These are phyloP conservation scores for Diplosphaera chodatii DNA, from an alignment of 139 green algal genomes.

Conservation along the genomic window DNA sequence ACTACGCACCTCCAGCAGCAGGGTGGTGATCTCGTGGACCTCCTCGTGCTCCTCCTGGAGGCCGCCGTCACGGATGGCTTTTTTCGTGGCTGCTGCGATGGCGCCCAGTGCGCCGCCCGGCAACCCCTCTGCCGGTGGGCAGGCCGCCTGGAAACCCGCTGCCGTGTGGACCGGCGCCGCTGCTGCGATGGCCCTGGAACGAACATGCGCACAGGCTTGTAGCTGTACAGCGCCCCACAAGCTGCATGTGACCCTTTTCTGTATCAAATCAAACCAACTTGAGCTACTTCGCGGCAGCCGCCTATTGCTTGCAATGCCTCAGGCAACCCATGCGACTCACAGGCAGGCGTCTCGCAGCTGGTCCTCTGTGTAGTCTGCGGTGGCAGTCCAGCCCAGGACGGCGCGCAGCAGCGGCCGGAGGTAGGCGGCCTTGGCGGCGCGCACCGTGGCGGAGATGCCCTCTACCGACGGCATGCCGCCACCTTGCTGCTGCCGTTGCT, in stretches of 20 bases:
- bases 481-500: neutral
- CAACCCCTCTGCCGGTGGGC: neutral
- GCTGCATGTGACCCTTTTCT: too few relatives aligned
- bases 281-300: too few relatives aligned
- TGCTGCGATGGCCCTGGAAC: slow-evolving; percentile 18
- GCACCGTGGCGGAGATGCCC: neutral
- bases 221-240: too few relatives aligned
- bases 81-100: slow-evolving; percentile 36
- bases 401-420: slow-evolving; percentile 50
- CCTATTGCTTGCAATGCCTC: too few relatives aligned
- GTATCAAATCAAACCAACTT: too few relatives aligned
- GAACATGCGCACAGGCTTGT: neutral
- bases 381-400: slow-evolving; percentile 39
- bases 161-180: slow-evolving; percentile 28
- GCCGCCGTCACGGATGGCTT: slow-evolving; percentile 26
- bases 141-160: slow-evolving; percentile 22
- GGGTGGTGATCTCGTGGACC: slow-evolving; percentile 37
- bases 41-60: slow-evolving; percentile 26
- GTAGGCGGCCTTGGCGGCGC: slow-evolving; percentile 19
- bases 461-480: neutral
- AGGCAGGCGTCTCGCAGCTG: too few relatives aligned
- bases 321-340: too few relatives aligned
- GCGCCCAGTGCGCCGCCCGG: slow-evolving; percentile 29
- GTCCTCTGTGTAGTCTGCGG: slow-evolving; percentile 23
- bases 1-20: slow-evolving; percentile 60